Evolutionary conservation across 2,329 filamentous ascomycete genomes (phyloP).

Genomic region (Achaetomium macrosporum): DNA sequence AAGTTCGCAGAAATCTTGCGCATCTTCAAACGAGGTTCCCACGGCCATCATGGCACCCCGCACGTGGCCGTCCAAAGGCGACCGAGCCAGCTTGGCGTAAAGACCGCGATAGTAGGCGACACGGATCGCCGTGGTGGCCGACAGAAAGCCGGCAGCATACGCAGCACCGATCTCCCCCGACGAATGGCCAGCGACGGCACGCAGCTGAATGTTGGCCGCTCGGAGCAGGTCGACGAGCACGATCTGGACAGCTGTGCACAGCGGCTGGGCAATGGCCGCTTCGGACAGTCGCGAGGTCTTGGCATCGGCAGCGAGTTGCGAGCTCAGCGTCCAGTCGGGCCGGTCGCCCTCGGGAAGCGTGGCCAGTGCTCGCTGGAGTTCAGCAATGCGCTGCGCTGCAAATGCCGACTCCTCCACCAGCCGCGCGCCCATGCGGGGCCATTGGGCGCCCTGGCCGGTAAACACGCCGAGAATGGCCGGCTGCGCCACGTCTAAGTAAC

Average conservation of each 20-base stretch:
- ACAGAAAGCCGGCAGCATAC: conserved; percentile 42
- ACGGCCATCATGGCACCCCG: conserved; percentile 47
- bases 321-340: conserved; percentile 14
- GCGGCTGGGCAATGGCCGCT: conserved; percentile 28
- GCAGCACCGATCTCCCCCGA: conserved; percentile 47
- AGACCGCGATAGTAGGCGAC: conserved; percentile 43
- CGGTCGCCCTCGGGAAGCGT: conserved; percentile 1
- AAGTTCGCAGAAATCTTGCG: conserved; percentile 22
- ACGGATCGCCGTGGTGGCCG: conserved; percentile 36
- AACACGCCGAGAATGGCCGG: conserved; percentile 23
- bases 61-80: conserved; percentile 4
- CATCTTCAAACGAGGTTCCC: conserved; percentile 35
- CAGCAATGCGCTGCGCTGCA: neutral
- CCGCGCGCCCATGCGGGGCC: conserved; percentile 27
- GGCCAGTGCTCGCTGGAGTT: conserved; percentile 3
- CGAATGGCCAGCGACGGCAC: conserved; percentile 41
- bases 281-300: conserved; percentile 14
- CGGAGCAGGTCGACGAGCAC: conserved; percentile 35
- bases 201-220: conserved; percentile 28
- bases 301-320: conserved; percentile 8
- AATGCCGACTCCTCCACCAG: conserved; percentile 15
- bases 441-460: conserved; percentile 31
- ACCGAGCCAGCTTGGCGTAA: conserved; percentile 15
- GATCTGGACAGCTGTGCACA: conserved; percentile 37
- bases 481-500: too few relatives aligned